Evolutionary conservation across 495 filamentous ascomycete species (phyloP), one percentile per base, ranked within the genome.

Genomic region (Pyronema omphalodes): DNA sequence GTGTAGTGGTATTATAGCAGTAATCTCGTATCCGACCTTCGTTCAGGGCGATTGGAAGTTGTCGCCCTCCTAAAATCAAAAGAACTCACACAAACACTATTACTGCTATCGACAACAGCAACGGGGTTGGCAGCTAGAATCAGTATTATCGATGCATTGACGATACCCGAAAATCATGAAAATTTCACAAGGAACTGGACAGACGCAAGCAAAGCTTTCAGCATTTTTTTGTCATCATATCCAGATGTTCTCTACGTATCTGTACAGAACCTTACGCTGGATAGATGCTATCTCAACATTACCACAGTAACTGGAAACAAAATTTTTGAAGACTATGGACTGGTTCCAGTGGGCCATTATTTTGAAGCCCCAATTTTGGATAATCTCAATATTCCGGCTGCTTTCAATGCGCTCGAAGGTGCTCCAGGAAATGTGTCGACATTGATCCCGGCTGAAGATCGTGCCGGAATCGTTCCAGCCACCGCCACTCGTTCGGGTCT

Each of bases 401-500:
- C 43, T 19, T 59, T 55, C 46, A 61, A 57, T 7, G 60, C 67
- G 51, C 46, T 67, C 7, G 70, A 79, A 59, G 78, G 75, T 3
- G 63, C 62, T 3, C 53, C 62, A 12, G 54, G 46, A 49, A 48
- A 55, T 40, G 55, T 66, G 43, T 57, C 55, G 6, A 57, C 54
- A 34, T 57, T 62, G 17, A 45, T 59, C 37, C 48, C 37, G 29
- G 63, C 82, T 0, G 81, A 81, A 63, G 19, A 77, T 34, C 8
- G 54, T 36, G 0, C 18, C 19, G 17, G 15, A 35, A 8, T 19
- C 35, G 3, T 17, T 15, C 14, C 46, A 52, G 35, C 34, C 40
- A 15, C 45, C 7, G 59, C 65, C 35, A 23, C 37, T 9, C 64
- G 59, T 29, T 69, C 67, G 7, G 63, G 70, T 0, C 55, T 83